phyloP scores from a whole-genome alignment of 805 yeast species.

The Yamadazyma kitorensis region DNA sequence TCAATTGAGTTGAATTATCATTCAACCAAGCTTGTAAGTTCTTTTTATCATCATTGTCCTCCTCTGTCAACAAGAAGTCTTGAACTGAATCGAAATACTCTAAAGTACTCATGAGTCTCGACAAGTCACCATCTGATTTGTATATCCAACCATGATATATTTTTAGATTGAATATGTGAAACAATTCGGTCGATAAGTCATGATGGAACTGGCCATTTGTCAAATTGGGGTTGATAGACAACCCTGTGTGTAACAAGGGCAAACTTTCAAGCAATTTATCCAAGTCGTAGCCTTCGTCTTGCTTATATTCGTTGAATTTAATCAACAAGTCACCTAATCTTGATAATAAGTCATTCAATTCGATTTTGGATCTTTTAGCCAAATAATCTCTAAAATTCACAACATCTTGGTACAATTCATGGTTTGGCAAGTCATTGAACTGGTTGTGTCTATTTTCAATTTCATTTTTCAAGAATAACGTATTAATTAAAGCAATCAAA shows the following conservation, averaged over 20 bases:
- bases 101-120: slow-evolving; percentile 2
- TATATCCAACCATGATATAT: slow-evolving; percentile 82
- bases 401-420: slow-evolving; percentile 5
- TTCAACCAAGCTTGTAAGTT: too few relatives aligned
- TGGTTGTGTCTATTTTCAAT: slow-evolving; percentile 11
- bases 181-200: slow-evolving; percentile 52
- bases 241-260: slow-evolving; percentile 67
- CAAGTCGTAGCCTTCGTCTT: slow-evolving; percentile 11
- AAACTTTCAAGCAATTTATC: slow-evolving; percentile 48
- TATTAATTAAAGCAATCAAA: slow-evolving; percentile 70
- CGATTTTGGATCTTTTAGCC: background rate
- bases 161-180: slow-evolving; percentile 54
- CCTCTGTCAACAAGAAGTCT: slow-evolving; percentile 41
- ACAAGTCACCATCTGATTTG: slow-evolving; percentile 4
- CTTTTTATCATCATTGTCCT: slow-evolving; percentile 6
- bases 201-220: slow-evolving; percentile 48
- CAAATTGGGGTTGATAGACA: slow-evolving; percentile 69
- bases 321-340: slow-evolving; percentile 12
- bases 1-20: slow-evolving; percentile 70
- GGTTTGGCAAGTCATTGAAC: slow-evolving; percentile 6
- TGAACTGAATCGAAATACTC: slow-evolving; percentile 54
- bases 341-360: slow-evolving; percentile 9
- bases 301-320: slow-evolving; percentile 8
- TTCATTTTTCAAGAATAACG: slow-evolving; percentile 54
- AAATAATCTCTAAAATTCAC: slow-evolving; percentile 4